Evolutionary conservation across 2,329 filamentous ascomycete species (phyloP).

Genomic region (Helotiales sp.): DNA sequence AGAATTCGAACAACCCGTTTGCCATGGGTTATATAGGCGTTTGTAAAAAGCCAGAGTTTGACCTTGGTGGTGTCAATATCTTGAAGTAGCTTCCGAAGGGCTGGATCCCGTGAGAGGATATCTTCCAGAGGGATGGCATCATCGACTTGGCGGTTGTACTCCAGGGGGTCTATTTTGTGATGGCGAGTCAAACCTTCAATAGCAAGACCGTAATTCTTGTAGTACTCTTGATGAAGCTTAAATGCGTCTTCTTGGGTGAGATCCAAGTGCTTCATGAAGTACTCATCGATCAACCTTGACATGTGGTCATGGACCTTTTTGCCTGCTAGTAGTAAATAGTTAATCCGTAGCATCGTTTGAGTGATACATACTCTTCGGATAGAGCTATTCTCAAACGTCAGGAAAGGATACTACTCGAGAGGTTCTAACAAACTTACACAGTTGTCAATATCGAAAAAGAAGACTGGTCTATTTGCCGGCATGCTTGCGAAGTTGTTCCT

Average conservation of each 20-base stretch:
- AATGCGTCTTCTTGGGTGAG: slow-evolving; percentile 79
- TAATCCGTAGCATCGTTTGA: neutral
- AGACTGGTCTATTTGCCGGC: slow-evolving; percentile 53
- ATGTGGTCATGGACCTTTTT: slow-evolving; percentile 87
- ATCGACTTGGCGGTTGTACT: slow-evolving; percentile 94
- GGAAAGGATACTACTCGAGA: neutral
- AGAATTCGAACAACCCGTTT: slow-evolving; percentile 81
- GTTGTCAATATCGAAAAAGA: slow-evolving; percentile 96
- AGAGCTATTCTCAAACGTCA: slow-evolving; percentile 58
- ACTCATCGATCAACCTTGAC: slow-evolving; percentile 74
- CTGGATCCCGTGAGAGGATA: slow-evolving; percentile 78
- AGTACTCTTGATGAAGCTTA: slow-evolving; percentile 87
- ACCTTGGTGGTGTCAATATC: slow-evolving; percentile 86
- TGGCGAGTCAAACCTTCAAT: slow-evolving; percentile 93
- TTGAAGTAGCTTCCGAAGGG: slow-evolving; percentile 75
- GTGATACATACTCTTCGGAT: slow-evolving; percentile 73
- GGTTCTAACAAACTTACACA: slow-evolving; percentile 61
- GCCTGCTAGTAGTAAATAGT: slow-evolving; percentile 49
- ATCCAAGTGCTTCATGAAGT: slow-evolving; percentile 68
- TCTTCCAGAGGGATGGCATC: slow-evolving; percentile 88
- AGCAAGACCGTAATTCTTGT: slow-evolving; percentile 93
- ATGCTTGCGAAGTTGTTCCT: slow-evolving; percentile 6
- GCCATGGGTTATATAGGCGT: slow-evolving; percentile 90
- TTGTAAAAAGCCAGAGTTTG: slow-evolving; percentile 92
- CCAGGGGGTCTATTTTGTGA: slow-evolving; percentile 92